Evolutionary conservation across 441 rosid species (phyloP), one percentile per base, ranked within the genome.

Genomic region (Raphanus hybrid): DNA sequence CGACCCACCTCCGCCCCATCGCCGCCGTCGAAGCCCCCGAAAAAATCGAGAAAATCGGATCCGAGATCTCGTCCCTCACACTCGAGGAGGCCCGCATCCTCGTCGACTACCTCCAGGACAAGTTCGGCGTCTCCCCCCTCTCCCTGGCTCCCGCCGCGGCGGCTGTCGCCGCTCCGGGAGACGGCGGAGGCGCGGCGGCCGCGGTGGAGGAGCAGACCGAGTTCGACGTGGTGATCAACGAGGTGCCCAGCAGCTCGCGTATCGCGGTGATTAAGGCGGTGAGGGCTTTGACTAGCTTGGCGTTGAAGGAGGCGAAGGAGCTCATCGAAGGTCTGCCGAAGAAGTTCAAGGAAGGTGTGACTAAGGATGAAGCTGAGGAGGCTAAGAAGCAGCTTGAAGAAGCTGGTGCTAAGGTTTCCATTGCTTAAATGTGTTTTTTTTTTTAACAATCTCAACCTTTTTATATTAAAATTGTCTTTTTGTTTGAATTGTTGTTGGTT

Each of bases 281-380:
- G 16, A 85, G 97, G 84, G 87, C 83, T 6, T 61, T 89, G 79
- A 90, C 96, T 10, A 91, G 74, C 82, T 78, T 91, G 86, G 94
- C 92, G 3, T 83, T 93, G 82, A 93, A 93, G 80, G 97, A 93
- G 77, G 98, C 96, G 0, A 93, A 91, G 72, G 98, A 93, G 4
- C 79, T 93, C 65, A 90, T 90, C 15, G 98, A 93, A 75, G 94
- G 96, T 0, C 80, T 91, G 80, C 98, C 98, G 0, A 91, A 93
- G 92, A 93, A 91, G 79, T 88, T 93, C 39, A 91, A 87, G 70
- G 97, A 90, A 61, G 92, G 90, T 0, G 81, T 84, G 5, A 86
- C 93, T 0, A 89, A 88, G 66, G 96, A 93, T 0, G 98, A 91
- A 71, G 94, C 97, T 0, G 96, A 93, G 50, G 90, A 87, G 5